phyloP scores from a whole-genome alignment of 768 basidiomycete genomes.

The Sutorius australiensis region DNA sequence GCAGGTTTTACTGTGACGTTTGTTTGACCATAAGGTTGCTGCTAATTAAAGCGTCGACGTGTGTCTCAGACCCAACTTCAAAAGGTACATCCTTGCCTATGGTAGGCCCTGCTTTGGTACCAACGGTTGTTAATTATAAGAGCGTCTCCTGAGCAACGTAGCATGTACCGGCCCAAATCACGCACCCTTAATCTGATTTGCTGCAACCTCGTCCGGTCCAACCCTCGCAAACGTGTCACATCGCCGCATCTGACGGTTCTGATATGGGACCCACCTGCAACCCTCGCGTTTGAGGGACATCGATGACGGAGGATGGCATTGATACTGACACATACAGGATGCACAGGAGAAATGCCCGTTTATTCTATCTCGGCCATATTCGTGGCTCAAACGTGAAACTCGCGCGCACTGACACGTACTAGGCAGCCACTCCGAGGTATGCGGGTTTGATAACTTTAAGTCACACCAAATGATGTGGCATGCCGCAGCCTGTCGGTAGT shows the following conservation, averaged over 20 bases:
- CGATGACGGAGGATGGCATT: not conserved
- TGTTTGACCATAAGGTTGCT: not conserved
- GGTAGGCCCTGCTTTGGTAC: too few relatives aligned
- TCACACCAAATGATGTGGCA: not conserved
- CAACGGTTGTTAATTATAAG: not conserved
- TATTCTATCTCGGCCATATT: not conserved
- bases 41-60: not conserved
- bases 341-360: not conserved
- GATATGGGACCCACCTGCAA: not conserved
- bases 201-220: not conserved
- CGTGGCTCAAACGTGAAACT: constrained; percentile 14
- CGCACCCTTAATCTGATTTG: not conserved
- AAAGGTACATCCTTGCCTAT: not conserved
- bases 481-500: not conserved
- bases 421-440: not conserved
- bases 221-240: constrained; percentile 3
- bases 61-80: not conserved
- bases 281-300: constrained; percentile 5
- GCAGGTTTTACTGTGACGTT: not conserved
- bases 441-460: not conserved
- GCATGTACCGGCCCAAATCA: not conserved
- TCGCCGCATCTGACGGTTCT: constrained; percentile 2
- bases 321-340: not conserved
- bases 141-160: not conserved
- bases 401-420: not conserved